Base-by-base conservation (phyloP, 306 rosid species). In the Pterocarpus macrocarpus region DNA sequence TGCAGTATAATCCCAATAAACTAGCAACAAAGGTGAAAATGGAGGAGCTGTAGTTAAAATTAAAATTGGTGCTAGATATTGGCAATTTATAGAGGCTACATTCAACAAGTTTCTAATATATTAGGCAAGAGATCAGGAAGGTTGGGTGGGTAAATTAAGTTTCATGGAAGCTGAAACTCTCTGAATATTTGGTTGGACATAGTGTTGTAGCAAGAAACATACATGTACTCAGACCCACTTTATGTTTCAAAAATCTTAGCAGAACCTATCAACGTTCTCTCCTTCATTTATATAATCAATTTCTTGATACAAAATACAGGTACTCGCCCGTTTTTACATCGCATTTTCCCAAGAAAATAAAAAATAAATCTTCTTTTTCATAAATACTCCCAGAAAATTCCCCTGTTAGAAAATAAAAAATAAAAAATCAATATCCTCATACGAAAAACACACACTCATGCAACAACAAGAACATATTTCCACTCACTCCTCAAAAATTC, bases 151-250 rank as follows among this genome's bases (percentile, higher is more conserved):
- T 22, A 22, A 22, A 22, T 22, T 22, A 22, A 22, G 28, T 22
- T 22, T 22, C 28, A 22, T 22, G 68, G 73, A 35, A 71, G 55
- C 77, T 50, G 67, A 73, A 80, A 65, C 72, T 35, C 44, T 69
- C 13, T 33, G 62, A 56, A 67, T 58, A 81, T 35, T 56, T 10
- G 61, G 49, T 22, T 71, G 75, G 69, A 69, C 58, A 22, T 22
- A 77, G 85, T 49, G 79, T 45, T 71, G 79, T 47, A 74, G 85
- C 71, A 80, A 81, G 91, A 83, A 83, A 89, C 98, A 75, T 91
- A 91, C 98, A 86, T 97, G 98, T 61, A 93, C 89, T 81, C 98
- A 93, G 71, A 93, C 98, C 98, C 98, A 93, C 92, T 93, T 93
- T 76, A 80, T 79, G 86, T 93, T 93, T 80, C 97, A 88, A 82